Evolutionary conservation across 106 monocot species (phyloP), one percentile per base, ranked within the genome.

Genomic region (Cymbidium sinense): DNA sequence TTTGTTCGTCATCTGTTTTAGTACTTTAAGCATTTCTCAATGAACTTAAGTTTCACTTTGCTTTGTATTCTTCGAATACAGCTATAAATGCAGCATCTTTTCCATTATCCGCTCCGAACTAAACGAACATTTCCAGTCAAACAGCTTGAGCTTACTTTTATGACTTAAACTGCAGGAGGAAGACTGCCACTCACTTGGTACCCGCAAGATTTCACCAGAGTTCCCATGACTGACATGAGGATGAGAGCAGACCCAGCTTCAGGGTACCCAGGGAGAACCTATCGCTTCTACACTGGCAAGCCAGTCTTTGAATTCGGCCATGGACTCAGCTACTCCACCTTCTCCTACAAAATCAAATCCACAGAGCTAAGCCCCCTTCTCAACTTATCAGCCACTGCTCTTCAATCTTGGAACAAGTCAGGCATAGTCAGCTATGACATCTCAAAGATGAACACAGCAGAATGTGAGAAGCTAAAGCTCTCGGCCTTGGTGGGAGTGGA

Each of bases 101-200:
- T 47, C 13, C 13, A 47, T 47, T 47, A 41, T 41, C 41, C 41
- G 0, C 41, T 41, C 41, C 9, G 41, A 41, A 41, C 47, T 13
- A 47, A 47, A 47, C 13, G 13, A 47, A 15, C 11, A 58, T 58
- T 23, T 58, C 58, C 31, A 33, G 27, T 25, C 8, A 64, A 64
- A 15, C 28, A 3, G 31, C 33, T 67, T 67, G 28, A 67, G 13
- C 33, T 31, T 33, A 15, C 31, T 71, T 69, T 69, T 19, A 39
- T 71, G 37, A 36, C 37, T 71, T 35, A 37, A 71, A 43, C 52
- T 83, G 29, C 84, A 96, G 96, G 96, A 19, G 96, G 96, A 23
- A 98, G 84, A 81, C 81, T 98, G 31, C 96, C 94, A 5, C 76
- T 98, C 50, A 98, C 94, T 27, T 98, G 96, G 96, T 98, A 98